phyloP scores from a whole-genome alignment of 768 basidiomycete genomes.

The Sistotremastrum niveocremeum region DNA sequence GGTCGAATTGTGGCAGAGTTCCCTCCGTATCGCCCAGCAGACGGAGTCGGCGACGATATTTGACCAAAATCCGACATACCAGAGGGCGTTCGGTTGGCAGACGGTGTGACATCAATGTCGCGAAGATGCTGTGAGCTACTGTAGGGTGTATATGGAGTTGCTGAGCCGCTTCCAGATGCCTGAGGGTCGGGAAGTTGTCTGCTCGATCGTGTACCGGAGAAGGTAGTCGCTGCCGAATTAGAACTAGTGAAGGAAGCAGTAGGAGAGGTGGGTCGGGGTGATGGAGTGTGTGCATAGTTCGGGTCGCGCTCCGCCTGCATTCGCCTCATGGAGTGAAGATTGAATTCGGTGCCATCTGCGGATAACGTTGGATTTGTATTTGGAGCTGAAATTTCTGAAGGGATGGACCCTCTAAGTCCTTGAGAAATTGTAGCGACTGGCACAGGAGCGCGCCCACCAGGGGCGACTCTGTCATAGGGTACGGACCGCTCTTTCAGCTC shows the following conservation, averaged over 20 bases:
- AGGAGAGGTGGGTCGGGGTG: constrained; percentile 35
- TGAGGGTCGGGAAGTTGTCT: constrained; percentile 13
- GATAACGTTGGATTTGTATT: constrained; percentile 76
- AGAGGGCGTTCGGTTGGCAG: constrained; percentile 34
- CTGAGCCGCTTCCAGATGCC: constrained; percentile 18
- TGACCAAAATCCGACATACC: constrained; percentile 39
- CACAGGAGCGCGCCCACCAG: constrained; percentile 45
- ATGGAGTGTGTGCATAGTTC: constrained; percentile 23
- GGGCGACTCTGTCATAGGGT: constrained; percentile 55
- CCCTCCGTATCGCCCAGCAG: constrained; percentile 5
- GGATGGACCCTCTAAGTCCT: constrained; percentile 29
- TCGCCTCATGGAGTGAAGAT: constrained; percentile 40
- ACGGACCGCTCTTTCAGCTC: constrained; percentile 55
- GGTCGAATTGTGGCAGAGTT: constrained; percentile 30
- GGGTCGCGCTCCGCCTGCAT: constrained; percentile 42
- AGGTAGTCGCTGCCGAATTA: constrained; percentile 43
- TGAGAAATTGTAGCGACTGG: constrained; percentile 43
- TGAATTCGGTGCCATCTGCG: constrained; percentile 56
- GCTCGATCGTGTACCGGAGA: constrained; percentile 21
- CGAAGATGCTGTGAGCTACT: constrained; percentile 27
- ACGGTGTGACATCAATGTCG: constrained; percentile 45
- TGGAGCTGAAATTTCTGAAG: constrained; percentile 54
- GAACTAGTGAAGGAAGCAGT: constrained; percentile 35
- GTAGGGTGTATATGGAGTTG: constrained; percentile 13
- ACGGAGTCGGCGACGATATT: constrained; percentile 20